Evolutionary conservation across 257 asterid species (phyloP), one percentile per base, ranked within the genome.

Genomic region (Hygrophila difformis): DNA sequence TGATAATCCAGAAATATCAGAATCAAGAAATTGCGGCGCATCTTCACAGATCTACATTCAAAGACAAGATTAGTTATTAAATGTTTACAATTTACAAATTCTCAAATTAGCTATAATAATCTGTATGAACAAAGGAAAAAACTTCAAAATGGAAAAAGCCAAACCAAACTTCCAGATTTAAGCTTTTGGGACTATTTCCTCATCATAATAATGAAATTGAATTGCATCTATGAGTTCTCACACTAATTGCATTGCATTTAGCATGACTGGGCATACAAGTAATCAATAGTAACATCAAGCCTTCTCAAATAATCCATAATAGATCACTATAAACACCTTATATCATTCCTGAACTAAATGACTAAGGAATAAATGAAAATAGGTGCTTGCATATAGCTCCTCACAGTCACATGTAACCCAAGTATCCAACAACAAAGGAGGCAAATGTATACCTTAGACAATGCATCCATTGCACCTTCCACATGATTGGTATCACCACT

Each of bases 391-490:
- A 21, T 39, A 26, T 23, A 34, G 31, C 51, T 8, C n/a, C n/a
- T n/a, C n/a, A 26, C 8, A 26, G 31, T 26, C 31, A 50, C 31
- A 50, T 41, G 14, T 21, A 52, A 57, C 29, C 34, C n/a, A n/a
- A n/a, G n/a, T n/a, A n/a, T n/a, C n/a, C n/a, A n/a, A n/a, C n/a
- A n/a, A 57, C 31, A 44, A 31, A 53, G 40, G 47, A 43, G 33
- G 41, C 43, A 31, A 35, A 46, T 47, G 13, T 38, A 43, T 60
- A 92, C 99, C 99, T 92, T 92, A 17, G 99, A 87, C 64, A 92
- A 71, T 10, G 99, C 97, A 76, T 92, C 99, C 97, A 92, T 83
- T 50, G 99, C 97, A 65, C 99, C 99, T 73, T 92, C 99, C 86
- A 87, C 71, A 68, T 72, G 97, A 72, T 83, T 78, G 52, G 53